These are phyloP conservation scores for Copromyces sp. DNA, from an alignment of 495 filamentous ascomycete genomes.

Conservation along the genomic window DNA sequence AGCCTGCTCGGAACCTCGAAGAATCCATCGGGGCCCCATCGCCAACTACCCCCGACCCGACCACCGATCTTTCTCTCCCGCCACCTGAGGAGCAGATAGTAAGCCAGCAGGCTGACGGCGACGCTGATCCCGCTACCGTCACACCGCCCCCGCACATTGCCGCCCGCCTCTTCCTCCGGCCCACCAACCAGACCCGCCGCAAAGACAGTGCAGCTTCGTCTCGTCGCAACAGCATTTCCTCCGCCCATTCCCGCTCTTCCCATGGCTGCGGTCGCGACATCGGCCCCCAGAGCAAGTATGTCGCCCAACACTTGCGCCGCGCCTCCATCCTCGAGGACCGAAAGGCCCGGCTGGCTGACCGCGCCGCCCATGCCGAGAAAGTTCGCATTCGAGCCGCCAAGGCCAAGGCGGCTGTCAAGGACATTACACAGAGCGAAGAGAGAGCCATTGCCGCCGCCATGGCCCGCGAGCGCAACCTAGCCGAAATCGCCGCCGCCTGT, in stretches of 20 bases:
- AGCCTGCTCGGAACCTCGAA: constrained; percentile 35
- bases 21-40: constrained; percentile 32
- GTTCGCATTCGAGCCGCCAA: constrained; percentile 85
- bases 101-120: constrained; percentile 12
- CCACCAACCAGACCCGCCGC: constrained; percentile 53
- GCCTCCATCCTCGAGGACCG: constrained; percentile 87
- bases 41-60: constrained; percentile 20
- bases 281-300: constrained; percentile 63
- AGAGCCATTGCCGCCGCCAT: constrained; percentile 82
- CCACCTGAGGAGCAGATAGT: constrained; percentile 26
- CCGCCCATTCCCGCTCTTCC: constrained; percentile 59
- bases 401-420: constrained; percentile 63
- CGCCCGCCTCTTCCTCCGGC: constrained; percentile 66
- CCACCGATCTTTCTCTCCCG: constrained; percentile 25
- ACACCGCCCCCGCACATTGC: constrained; percentile 75
- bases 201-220: constrained; percentile 81
- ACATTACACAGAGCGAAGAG: constrained; percentile 59
- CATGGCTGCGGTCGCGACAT: constrained; percentile 51
- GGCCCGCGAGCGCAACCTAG: constrained; percentile 80
- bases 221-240: constrained; percentile 82
- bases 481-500: constrained; percentile 86
- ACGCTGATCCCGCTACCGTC: constrained; percentile 32
- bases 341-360: constrained; percentile 85
- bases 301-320: constrained; percentile 84
- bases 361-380: constrained; percentile 91